Conservation (phyloP, 371 early-diverging fungal genomes). For the Circinella umbellata region DNA sequence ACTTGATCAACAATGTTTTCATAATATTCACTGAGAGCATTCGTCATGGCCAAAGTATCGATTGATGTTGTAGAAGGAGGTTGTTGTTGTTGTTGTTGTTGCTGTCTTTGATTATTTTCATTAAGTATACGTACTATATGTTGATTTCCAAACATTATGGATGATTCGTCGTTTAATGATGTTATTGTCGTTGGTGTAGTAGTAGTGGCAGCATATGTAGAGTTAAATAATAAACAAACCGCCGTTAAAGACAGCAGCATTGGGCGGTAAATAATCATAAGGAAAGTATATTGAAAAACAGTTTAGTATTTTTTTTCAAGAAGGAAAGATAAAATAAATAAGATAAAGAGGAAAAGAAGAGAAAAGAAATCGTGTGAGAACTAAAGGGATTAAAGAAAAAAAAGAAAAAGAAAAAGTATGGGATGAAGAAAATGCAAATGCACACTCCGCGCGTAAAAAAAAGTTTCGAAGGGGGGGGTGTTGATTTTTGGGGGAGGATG, state of each 20-base stretch:
- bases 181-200: background rate
- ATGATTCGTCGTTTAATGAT: background rate
- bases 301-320: background rate
- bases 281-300: background rate
- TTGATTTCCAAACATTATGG: background rate
- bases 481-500: background rate
- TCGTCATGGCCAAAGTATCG: constrained; percentile 17
- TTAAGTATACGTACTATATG: background rate
- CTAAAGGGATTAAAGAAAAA: background rate
- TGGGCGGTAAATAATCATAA: constrained; percentile 9
- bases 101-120: background rate
- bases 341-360: constrained; percentile 10
- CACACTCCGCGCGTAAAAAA: background rate
- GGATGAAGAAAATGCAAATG: background rate
- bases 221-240: background rate
- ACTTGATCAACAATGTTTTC: constrained; percentile 52
- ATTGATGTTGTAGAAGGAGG: constrained; percentile 5
- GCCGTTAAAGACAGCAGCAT: constrained; percentile 5
- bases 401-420: constrained; percentile 7
- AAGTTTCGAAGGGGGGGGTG: background rate
- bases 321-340: background rate
- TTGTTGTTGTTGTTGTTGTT: background rate
- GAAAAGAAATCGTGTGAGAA: constrained; percentile 3
- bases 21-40: constrained; percentile 41
- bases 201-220: background rate